These are phyloP conservation scores for Aspergillus nidulans DNA, from an alignment of 495 filamentous ascomycete genomes.

Conservation along the genomic window DNA sequence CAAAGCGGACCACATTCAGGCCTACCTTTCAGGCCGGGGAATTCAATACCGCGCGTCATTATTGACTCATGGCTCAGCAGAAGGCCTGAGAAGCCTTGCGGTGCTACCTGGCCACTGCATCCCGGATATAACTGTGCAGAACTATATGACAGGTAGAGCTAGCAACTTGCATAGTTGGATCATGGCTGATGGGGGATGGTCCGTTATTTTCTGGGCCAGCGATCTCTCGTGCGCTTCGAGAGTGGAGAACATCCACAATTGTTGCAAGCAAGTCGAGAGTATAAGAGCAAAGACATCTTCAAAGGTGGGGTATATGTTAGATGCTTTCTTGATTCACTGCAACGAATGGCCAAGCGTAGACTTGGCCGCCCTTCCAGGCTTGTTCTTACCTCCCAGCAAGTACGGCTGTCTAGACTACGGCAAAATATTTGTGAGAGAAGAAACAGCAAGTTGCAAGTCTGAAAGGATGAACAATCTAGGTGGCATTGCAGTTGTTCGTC, in stretches of 20 bases:
- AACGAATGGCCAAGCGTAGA: background rate
- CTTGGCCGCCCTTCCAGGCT: background rate
- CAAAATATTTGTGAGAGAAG: background rate
- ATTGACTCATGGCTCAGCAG: background rate
- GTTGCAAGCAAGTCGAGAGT: background rate
- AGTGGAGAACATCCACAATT: background rate
- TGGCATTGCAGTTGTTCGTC: background rate
- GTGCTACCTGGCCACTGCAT: background rate
- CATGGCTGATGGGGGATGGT: background rate
- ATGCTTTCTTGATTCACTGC: background rate
- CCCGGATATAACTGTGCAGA: background rate
- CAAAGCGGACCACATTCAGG: background rate
- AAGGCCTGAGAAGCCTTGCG: background rate
- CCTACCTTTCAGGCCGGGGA: background rate
- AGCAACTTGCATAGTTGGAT: background rate
- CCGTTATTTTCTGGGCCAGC: background rate
- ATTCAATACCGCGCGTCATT: background rate
- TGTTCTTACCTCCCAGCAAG: background rate
- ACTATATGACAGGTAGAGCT: background rate
- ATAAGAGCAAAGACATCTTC: too few species aligned
- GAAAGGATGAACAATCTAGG: background rate
- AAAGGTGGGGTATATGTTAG: too few species aligned
- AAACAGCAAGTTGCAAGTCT: background rate
- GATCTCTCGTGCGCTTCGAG: background rate
- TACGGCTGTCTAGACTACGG: background rate